Percentiles rank a stretch among this genome's conserved stretches.
These are phyloP conservation scores for Digitaria exilis DNA, from an alignment of 202 grass and related monocot species.

Conservation along the genomic window DNA sequence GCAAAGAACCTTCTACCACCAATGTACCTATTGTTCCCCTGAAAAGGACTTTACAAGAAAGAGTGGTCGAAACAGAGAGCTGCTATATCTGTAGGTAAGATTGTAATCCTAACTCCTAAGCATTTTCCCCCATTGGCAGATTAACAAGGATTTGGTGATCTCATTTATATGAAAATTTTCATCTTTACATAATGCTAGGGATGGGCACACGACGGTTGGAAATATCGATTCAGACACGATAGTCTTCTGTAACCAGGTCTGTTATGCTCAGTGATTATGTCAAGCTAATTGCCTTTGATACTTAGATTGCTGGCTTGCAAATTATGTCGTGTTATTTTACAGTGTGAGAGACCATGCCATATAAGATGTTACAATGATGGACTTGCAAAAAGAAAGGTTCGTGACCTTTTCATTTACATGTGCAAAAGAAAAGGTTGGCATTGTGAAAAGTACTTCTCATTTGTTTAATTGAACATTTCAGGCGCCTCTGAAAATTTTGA, in stretches of 20 bases:
- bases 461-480: constrained; percentile 30
- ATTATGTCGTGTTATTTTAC: too few relatives aligned
- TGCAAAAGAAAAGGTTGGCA: constrained; percentile 7
- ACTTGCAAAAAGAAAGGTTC: too few relatives aligned
- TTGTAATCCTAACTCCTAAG: constrained; percentile 32
- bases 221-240: constrained; percentile 48
- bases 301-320: too few relatives aligned
- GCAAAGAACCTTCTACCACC: constrained; percentile 23
- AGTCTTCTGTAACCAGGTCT: too few relatives aligned
- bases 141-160: constrained; percentile 15
- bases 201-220: constrained; percentile 41
- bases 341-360: too few relatives aligned
- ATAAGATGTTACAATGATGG: too few relatives aligned
- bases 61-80: constrained; percentile 47
- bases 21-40: constrained; percentile 40
- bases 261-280: too few relatives aligned
- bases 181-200: constrained; percentile 49
- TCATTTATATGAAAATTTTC: constrained; percentile 28
- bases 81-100: constrained; percentile 81
- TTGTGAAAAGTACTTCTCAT: constrained; percentile 27
- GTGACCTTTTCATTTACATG: too few relatives aligned
- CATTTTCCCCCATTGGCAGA: constrained; percentile 13
- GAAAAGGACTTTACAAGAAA: constrained; percentile 54
- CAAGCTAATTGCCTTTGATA: too few relatives aligned
- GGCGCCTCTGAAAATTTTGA: constrained; percentile 48